Evolutionary conservation across 129 eudicot species (phyloP).

Genomic region (Centaurea solstitialis): DNA sequence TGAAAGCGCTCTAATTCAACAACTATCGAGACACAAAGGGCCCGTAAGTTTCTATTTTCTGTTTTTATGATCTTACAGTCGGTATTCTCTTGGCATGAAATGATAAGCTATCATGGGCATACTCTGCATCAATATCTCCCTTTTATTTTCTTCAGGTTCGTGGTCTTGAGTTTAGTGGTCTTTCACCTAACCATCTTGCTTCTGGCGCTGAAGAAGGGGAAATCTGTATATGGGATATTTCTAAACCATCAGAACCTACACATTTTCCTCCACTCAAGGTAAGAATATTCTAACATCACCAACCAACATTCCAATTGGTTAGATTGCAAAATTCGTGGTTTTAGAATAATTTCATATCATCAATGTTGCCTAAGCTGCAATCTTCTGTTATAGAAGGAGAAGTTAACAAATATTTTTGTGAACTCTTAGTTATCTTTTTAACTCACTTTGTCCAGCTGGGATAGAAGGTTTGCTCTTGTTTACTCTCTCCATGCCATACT

Average conservation of each 20-base stretch:
- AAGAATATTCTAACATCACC: slow-evolving; percentile 16
- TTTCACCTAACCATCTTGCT: slow-evolving; percentile 85
- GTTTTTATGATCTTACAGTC: slow-evolving; percentile 7
- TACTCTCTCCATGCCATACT: background rate
- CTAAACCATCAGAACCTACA: slow-evolving; percentile 71
- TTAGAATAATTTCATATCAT: background rate
- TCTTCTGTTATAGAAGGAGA: background rate
- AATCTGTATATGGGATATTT: slow-evolving; percentile 92
- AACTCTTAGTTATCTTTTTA: background rate
- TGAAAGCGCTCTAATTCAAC: slow-evolving; percentile 67
- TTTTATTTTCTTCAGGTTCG: slow-evolving; percentile 64
- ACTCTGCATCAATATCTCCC: background rate
- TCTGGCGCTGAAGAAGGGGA: slow-evolving; percentile 99
- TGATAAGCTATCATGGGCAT: background rate
- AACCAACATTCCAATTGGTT: slow-evolving; percentile 1
- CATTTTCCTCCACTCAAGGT: slow-evolving; percentile 96
- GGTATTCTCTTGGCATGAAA: background rate
- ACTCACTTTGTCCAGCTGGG: background rate
- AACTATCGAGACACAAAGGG: slow-evolving; percentile 81
- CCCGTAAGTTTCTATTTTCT: slow-evolving; percentile 62
- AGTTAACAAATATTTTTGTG: slow-evolving; percentile 1
- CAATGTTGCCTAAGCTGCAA: slow-evolving; percentile 11
- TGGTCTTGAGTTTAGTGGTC: slow-evolving; percentile 86
- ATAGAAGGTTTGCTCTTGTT: slow-evolving; percentile 6
- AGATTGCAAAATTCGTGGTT: background rate